Evolutionary conservation across 352 stramenopile species (phyloP).

Genomic region (Globisporangium takayamanum): DNA sequence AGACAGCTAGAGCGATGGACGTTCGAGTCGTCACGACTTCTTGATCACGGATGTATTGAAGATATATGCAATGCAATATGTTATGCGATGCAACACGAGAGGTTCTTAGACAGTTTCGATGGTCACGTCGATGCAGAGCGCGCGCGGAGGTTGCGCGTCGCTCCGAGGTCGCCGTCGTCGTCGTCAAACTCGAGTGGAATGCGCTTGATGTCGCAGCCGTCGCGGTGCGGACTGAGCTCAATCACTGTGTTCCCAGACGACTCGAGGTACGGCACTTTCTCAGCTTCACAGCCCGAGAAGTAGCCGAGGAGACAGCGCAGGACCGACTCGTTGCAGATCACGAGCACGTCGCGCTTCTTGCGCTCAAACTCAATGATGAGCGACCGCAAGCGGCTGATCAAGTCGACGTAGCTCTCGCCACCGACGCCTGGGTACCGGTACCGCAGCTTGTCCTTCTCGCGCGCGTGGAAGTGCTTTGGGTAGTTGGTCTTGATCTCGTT

Average conservation of each 20-base stretch:
- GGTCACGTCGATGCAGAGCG: constrained; percentile 1
- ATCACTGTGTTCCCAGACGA: constrained; percentile 68
- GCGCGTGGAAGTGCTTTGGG: constrained; percentile 81
- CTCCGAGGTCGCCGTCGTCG: constrained; percentile 8
- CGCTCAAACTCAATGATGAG: constrained; percentile 91
- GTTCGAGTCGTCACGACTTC: no score
- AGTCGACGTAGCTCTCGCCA: constrained; percentile 91
- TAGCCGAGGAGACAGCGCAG: constrained; percentile 76
- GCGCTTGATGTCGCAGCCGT: constrained; percentile 80
- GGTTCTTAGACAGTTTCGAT: background rate
- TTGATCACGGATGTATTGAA: background rate
- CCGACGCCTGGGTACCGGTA: constrained; percentile 89
- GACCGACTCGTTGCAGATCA: constrained; percentile 80
- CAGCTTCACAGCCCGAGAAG: constrained; percentile 65
- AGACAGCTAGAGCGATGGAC: no score
- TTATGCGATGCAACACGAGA: background rate
- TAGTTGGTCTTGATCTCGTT: constrained; percentile 82
- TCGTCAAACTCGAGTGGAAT: constrained; percentile 64
- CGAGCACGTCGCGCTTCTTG: constrained; percentile 84
- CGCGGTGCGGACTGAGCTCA: constrained; percentile 73
- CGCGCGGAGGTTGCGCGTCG: background rate
- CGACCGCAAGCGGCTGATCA: constrained; percentile 88
- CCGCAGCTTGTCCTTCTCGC: constrained; percentile 86
- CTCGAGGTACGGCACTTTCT: constrained; percentile 66
- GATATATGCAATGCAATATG: background rate